Evolutionary conservation across 2,329 filamentous ascomycete genomes (phyloP), one percentile per base, ranked within the genome.

Genomic region (Cryphonectria radicalis): DNA sequence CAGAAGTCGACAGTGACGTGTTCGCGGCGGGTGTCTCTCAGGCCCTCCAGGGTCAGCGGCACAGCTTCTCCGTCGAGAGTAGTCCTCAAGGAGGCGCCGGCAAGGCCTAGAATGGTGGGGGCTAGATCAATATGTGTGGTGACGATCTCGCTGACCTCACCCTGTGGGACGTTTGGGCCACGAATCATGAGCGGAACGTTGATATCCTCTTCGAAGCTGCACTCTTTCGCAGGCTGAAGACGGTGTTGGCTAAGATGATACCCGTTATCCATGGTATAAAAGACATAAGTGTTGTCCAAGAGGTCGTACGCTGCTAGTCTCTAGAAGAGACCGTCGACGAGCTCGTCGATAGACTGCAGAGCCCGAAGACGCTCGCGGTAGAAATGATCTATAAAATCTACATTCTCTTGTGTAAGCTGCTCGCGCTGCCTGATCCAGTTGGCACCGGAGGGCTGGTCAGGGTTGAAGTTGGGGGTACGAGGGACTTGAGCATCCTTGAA

Each of bases 381-480:
- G 73, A 83, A 88, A 17, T 84, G 75, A 25, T 88, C 87, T 67
- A 85, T 81, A 75, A 86, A 87, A 0, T 79, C 80, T 43, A 84
- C 75, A 6, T 79, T 77, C 6, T 79, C 78, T 3, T 77, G 74
- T 19, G 77, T 80, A 17, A 83, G 80, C 67, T 79, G 77, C 0
- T 77, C 76, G 2, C 85, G 77, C 22, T 78, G 74, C 25, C 80
- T 78, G 25, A 86, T 77, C 84, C 84, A 87, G 63, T 78, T 82
- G 0, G 81, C 84, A 10, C 84, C 83, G 17, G 80, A 81, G 5
- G 83, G 80, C 74, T 80, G 74, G 22, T 87, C 82, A 0, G 90
- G 90, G 76, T 93, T 93, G 81, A 93, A 93, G 75, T 90, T 88
- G 0, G 83, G 80, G 0, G 84, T 89, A 22, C 91, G 82, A 0